Evolutionary conservation across 148 eudicot genomes (phyloP).

Genomic region (Rhododendron molle): DNA sequence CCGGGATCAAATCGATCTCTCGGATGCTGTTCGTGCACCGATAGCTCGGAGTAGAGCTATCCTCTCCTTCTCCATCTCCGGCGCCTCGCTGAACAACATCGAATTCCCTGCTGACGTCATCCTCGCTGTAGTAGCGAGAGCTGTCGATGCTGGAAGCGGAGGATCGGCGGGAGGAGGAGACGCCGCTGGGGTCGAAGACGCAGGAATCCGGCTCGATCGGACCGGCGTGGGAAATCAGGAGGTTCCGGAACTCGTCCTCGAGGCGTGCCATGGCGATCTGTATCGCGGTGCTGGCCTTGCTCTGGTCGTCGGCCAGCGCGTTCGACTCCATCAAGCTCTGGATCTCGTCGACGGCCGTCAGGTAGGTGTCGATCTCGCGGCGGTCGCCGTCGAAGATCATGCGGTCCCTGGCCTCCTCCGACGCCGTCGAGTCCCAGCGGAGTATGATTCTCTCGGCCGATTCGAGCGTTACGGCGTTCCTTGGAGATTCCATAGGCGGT

Average conservation of each 20-base stretch:
- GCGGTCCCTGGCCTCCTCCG: conserved; percentile 62
- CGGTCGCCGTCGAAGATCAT: not conserved
- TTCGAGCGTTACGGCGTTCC: conserved; percentile 12
- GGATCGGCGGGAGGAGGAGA: not conserved
- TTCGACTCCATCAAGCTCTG: not conserved
- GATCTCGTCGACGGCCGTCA: not conserved
- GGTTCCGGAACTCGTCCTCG: not conserved
- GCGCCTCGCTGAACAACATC: not conserved
- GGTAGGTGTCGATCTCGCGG: not conserved
- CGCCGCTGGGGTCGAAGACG: not conserved
- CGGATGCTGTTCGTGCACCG: conserved; percentile 51
- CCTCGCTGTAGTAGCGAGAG: not conserved
- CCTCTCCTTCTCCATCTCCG: not conserved
- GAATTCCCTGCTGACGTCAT: not conserved
- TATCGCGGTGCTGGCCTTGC: not conserved
- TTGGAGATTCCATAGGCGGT: conserved; percentile 20
- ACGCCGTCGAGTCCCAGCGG: conserved; percentile 83
- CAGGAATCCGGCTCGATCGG: not conserved
- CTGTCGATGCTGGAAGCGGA: not conserved
- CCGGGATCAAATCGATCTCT: conserved; percentile 59
- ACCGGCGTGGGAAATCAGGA: not conserved
- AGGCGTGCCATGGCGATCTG: not conserved
- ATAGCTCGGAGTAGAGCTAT: conserved; percentile 9
- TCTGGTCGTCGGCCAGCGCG: not conserved
- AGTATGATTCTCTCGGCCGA: conserved; percentile 68